phyloP scores from a whole-genome alignment of 441 rosid species.

The Raphanus hybrid region DNA sequence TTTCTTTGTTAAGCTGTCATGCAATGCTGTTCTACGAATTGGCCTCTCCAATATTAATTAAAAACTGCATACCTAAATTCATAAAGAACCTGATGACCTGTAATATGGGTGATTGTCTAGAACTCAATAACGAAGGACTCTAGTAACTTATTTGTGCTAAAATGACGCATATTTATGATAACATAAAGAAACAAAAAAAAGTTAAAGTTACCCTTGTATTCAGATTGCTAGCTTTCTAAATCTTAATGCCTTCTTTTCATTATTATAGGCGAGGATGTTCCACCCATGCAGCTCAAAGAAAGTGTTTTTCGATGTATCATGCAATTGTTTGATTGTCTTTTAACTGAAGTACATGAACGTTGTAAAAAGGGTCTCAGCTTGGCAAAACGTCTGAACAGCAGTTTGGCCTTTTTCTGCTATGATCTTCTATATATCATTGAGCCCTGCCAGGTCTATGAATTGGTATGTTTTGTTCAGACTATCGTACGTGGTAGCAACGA shows the following conservation, averaged over 20 bases:
- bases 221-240: constrained; percentile 18
- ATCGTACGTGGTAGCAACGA: constrained; percentile 14
- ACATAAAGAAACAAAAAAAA: not conserved
- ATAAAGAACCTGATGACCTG: constrained; percentile 15
- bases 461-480: constrained; percentile 61
- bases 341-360: constrained; percentile 98
- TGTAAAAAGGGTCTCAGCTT: constrained; percentile 97
- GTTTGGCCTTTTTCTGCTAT: constrained; percentile 99
- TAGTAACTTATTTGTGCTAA: constrained; percentile 15
- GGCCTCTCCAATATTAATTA: constrained; percentile 17
- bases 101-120: constrained; percentile 20
- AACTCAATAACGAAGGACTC: constrained; percentile 4
- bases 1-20: constrained; percentile 14
- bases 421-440: constrained; percentile 96
- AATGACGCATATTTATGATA: constrained; percentile 13
- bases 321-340: constrained; percentile 96
- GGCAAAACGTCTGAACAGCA: constrained; percentile 96
- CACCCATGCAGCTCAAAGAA: constrained; percentile 98
- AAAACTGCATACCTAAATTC: constrained; percentile 17
- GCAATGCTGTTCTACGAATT: constrained; percentile 13
- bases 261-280: constrained; percentile 90
- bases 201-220: not conserved
- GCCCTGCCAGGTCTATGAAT: constrained; percentile 98
- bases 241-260: constrained; percentile 2
- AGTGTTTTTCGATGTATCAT: constrained; percentile 92